Evolutionary conservation across 164 flowering plant species (phyloP).

Genomic region (Macadamia integrifolia): DNA sequence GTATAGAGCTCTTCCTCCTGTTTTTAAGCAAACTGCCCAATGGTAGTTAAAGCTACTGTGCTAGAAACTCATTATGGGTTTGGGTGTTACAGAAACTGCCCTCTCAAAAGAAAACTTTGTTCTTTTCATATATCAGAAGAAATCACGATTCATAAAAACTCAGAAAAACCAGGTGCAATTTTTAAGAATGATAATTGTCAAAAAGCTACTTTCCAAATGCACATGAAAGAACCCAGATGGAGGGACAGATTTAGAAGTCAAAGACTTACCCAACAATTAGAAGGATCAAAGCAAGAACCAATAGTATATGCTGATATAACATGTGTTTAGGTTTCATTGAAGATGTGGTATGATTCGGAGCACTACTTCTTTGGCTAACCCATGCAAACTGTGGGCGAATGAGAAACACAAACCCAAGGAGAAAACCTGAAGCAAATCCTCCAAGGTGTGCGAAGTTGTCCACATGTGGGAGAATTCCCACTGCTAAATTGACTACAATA

Average conservation of each 20-base stretch:
- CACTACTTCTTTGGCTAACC: conserved; percentile 53
- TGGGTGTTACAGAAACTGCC: too few species aligned
- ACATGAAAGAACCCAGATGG: not conserved
- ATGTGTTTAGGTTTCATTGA: conserved; percentile 50
- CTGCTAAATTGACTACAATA: conserved; percentile 64
- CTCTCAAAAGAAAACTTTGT: too few species aligned
- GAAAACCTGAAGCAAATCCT: conserved; percentile 83
- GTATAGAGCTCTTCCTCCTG: too few species aligned
- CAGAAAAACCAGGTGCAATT: not conserved
- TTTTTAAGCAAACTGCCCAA: too few species aligned
- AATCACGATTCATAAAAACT: too few species aligned
- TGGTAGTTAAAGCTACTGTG: too few species aligned
- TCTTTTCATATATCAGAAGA: too few species aligned
- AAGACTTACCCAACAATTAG: conserved; percentile 64
- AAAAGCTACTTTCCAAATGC: not conserved
- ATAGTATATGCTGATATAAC: conserved; percentile 68
- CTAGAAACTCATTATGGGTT: too few species aligned
- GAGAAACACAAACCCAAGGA: conserved; percentile 87
- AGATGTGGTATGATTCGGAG: conserved; percentile 25
- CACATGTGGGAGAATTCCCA: conserved; percentile 87
- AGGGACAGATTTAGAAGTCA: not conserved
- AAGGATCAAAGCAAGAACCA: conserved; percentile 59
- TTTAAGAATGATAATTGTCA: not conserved
- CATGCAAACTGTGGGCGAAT: conserved; percentile 93
- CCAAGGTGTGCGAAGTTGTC: conserved; percentile 98